A percentile compares a stretch with the other conserved stretches of the same genome.
phyloP scores from a whole-genome alignment of 371 early-diverging fungal genomes.

The Fennellomyces sp. region DNA sequence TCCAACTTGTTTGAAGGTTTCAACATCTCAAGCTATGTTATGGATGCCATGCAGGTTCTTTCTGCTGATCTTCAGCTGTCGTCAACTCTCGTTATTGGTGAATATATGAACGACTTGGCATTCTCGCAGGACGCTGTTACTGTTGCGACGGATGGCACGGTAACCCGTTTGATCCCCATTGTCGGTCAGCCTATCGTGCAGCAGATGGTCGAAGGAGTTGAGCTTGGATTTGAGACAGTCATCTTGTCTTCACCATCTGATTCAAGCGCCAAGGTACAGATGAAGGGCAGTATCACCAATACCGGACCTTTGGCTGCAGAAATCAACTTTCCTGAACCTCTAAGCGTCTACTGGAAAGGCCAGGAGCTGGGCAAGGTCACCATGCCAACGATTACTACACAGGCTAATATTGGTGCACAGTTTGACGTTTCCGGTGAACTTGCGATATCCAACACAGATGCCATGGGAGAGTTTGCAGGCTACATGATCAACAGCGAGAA shows the following conservation, averaged over 20 bases:
- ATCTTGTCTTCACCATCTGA: conserved; percentile 50
- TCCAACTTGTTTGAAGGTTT: conserved; percentile 42
- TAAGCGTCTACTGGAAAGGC: conserved; percentile 58
- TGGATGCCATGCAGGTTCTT: conserved; percentile 54
- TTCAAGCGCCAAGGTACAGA: conserved; percentile 45
- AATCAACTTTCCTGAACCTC: conserved; percentile 54
- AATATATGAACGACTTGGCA: conserved; percentile 45
- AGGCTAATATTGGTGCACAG: conserved; percentile 48
- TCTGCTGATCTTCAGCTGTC: conserved; percentile 50
- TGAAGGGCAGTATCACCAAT: conserved; percentile 52
- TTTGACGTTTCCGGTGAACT: conserved; percentile 53
- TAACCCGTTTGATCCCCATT: conserved; percentile 52
- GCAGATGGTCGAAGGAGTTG: conserved; percentile 47
- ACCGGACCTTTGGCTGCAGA: conserved; percentile 63
- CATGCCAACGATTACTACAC: conserved; percentile 51
- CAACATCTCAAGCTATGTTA: conserved; percentile 47
- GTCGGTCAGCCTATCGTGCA: conserved; percentile 60
- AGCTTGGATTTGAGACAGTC: conserved; percentile 46
- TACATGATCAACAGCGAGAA: conserved; percentile 58
- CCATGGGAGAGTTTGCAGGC: conserved; percentile 53
- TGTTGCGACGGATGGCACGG: conserved; percentile 41
- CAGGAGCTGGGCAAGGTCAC: conserved; percentile 45
- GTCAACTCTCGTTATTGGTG: conserved; percentile 51
- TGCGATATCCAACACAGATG: conserved; percentile 40
- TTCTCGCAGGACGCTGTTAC: conserved; percentile 52